Base-by-base conservation (phyloP, 768 basidiomycete species). In the Suillus subluteus region DNA sequence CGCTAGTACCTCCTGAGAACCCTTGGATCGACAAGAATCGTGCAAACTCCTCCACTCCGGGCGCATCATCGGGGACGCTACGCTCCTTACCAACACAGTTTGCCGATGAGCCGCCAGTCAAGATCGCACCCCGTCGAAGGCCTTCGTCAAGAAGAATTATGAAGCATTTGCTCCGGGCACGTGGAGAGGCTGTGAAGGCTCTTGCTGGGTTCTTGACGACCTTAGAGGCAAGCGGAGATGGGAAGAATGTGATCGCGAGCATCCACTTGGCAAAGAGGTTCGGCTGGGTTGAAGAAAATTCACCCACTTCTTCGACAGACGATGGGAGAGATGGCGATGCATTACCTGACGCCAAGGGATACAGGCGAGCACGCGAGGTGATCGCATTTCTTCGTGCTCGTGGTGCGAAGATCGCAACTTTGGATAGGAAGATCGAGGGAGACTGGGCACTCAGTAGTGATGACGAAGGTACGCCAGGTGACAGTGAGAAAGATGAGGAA, bases 111-210 rank as follows among this genome's bases (percentile, higher is more conserved):
- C 83, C 83, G 2, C 81, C 81, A 12, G 67, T 75, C 30, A 48
- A 63, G 46, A 48, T 65, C 30, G 82, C 78, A 23, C 78, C 81
- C 68, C 72, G 66, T 4, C 79, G 78, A 38, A 78, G 86, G 30
- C 89, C 95, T 2, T 90, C 94, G 12, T 90, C 94, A 11, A 88
- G 94, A 55, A 87, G 89, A 55, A 87, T 98, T 66, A 89, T 98
- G 71, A 91, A 94, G 23, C 94, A 98, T 78, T 92, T 98, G 65
- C 82, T 98, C 62, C 86, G 92, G 21, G 90, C 92, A 32, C 90
- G 96, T n/a, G 85, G 89, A 6, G 89, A 95, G 75, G 95, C 95
- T 18, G 86, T 90, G 43, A 87, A 88, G 67, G 88, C 89, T 7
- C 85, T 98, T 21, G 89, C 90, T 21, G 78, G 79, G 62, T 90